Evolutionary conservation across 768 basidiomycete species (phyloP).

Genomic region (Pluteus cervinus): DNA sequence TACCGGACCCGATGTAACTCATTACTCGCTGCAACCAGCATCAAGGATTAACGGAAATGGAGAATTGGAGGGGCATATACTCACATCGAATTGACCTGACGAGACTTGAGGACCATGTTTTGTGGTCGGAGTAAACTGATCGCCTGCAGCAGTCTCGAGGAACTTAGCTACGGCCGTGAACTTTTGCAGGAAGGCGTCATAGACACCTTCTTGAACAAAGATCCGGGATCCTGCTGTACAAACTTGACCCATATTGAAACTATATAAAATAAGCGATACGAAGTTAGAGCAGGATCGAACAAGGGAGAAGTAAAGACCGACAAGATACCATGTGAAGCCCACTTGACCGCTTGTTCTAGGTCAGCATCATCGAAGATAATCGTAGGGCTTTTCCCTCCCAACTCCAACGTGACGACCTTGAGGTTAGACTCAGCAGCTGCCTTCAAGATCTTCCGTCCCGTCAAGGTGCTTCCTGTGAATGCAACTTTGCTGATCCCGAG

Average conservation of each 20-base stretch:
- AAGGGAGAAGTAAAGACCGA: constrained; percentile 25
- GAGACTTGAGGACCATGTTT: constrained; percentile 81
- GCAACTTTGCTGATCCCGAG: constrained; percentile 63
- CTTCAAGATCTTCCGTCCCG: constrained; percentile 70
- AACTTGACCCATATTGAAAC: constrained; percentile 70
- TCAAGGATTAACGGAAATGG: not conserved
- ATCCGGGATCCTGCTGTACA: constrained; percentile 86
- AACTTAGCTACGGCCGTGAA: constrained; percentile 51
- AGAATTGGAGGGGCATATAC: constrained; percentile 14
- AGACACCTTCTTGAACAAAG: constrained; percentile 75
- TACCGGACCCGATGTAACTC: constrained; percentile 71
- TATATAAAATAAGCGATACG: constrained; percentile 16
- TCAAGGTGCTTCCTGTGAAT: constrained; percentile 53
- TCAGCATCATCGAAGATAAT: constrained; percentile 65
- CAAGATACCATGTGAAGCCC: constrained; percentile 66
- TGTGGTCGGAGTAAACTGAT: constrained; percentile 55
- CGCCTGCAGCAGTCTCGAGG: constrained; percentile 50
- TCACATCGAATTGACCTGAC: constrained; percentile 64
- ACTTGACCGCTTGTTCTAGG: constrained; percentile 58
- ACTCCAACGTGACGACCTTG: constrained; percentile 72
- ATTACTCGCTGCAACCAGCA: constrained; percentile 49
- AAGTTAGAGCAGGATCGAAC: not conserved
- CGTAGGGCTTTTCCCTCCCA: constrained; percentile 65
- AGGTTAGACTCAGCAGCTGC: constrained; percentile 71
- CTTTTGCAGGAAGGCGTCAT: constrained; percentile 68